Percentiles rank a stretch among this genome's conserved stretches.
These are phyloP conservation scores for Bryoerythrophyllum caledonicum DNA, from an alignment of 225 moss, liverwort and hornwort species.

Conservation along the genomic window DNA sequence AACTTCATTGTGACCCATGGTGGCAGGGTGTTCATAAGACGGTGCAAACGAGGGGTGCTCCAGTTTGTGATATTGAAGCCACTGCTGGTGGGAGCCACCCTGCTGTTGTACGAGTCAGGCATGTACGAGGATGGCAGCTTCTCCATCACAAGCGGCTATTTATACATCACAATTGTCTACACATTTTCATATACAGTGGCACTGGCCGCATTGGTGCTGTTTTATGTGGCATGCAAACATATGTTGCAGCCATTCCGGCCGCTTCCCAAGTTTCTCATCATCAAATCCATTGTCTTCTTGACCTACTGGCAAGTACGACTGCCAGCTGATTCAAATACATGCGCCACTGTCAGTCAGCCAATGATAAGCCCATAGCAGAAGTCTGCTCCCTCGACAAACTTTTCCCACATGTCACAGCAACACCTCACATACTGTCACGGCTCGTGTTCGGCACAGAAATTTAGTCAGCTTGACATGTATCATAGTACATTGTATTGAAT, in stretches of 20 bases:
- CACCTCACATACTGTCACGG: neutral
- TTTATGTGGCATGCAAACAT: slow-evolving; percentile 93
- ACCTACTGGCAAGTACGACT: slow-evolving; percentile 73
- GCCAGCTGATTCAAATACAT: slow-evolving; percentile 26
- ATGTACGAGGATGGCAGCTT: slow-evolving; percentile 70
- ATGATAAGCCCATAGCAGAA: neutral
- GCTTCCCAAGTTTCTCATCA: slow-evolving; percentile 81
- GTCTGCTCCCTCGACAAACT: neutral
- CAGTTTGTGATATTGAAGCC: slow-evolving; percentile 94
- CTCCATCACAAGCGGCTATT: slow-evolving; percentile 52
- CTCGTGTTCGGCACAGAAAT: neutral
- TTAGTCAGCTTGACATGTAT: neutral
- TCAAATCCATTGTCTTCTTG: slow-evolving; percentile 95
- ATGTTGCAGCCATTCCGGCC: slow-evolving; percentile 77
- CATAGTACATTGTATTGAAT: neutral
- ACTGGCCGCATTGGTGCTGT: slow-evolving; percentile 68
- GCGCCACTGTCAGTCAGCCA: neutral
- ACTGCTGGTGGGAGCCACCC: slow-evolving; percentile 59
- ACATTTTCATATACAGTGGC: slow-evolving; percentile 80
- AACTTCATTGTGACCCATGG: neutral
- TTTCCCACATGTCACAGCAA: neutral
- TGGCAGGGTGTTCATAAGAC: slow-evolving; percentile 81
- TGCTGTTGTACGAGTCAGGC: slow-evolving; percentile 64
- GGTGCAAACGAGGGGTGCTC: slow-evolving; percentile 78
- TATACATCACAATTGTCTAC: slow-evolving; percentile 77